These are phyloP conservation scores for thale cress (Arabidopsis thaliana) DNA, from an alignment of 345 rosid species.

Conservation along the genomic window TAIR10.1 NC_003076.8:4291501-4292000, in stretches of 20 bases:
- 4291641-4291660: not conserved
- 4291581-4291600: not conserved
- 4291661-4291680: not conserved
- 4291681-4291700: not conserved
- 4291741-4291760: not conserved
- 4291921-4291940: conserved; percentile 61
- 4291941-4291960: conserved; percentile 69
- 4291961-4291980: conserved; percentile 77
- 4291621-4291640: too few species aligned
- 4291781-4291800: conserved; percentile 80
- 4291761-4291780: conserved; percentile 76
- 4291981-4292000: conserved; percentile 82
- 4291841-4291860: conserved; percentile 72
- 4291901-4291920: conserved; percentile 69
- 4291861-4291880: conserved; percentile 83
- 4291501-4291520: conserved; percentile 59
- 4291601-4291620: not conserved
- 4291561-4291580: conserved; percentile 70
- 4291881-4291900: conserved; percentile 87
- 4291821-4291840: conserved; percentile 80
- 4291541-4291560: conserved; percentile 81
- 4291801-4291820: conserved; percentile 77
- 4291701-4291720: not conserved
- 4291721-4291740: too few species aligned
- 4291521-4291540: conserved; percentile 68